Percentiles rank a stretch among this genome's conserved stretches.
These are phyloP conservation scores for Silene uniflora DNA, from an alignment of 148 eudicot species.

Conservation along the genomic window DNA sequence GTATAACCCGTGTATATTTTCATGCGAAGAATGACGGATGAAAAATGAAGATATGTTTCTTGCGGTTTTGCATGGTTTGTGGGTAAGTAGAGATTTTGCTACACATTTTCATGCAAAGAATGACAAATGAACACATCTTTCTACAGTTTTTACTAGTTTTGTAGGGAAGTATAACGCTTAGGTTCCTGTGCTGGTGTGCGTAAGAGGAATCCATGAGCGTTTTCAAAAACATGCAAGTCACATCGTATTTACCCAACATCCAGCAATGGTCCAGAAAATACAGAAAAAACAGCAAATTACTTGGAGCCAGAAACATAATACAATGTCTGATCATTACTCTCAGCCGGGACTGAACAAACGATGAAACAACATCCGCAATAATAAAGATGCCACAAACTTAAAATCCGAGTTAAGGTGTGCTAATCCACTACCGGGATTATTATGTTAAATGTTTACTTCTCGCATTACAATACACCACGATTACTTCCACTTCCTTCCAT, in stretches of 20 bases:
- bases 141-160: no score
- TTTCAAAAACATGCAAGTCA: no score
- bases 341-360: conserved; percentile 1
- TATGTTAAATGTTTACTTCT: conserved; percentile 1
- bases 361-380: conserved; percentile 6
- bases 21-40: no score
- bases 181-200: no score
- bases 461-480: not conserved
- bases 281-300: conserved; percentile 1
- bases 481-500: conserved; percentile 69
- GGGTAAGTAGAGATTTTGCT: no score
- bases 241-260: conserved; percentile 3
- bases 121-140: no score
- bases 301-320: conserved; percentile 6
- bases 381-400: conserved; percentile 5
- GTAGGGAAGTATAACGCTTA: no score
- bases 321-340: not conserved
- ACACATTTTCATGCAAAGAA: no score
- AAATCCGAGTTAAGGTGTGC: conserved; percentile 17
- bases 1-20: no score
- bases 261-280: not conserved
- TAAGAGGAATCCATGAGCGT: not conserved
- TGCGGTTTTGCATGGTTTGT: no score
- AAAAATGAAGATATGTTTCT: no score
- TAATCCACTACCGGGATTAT: conserved; percentile 18